Conservation (phyloP, 2,329 filamentous ascomycete genomes). For the Aspergillus cejpii region DNA sequence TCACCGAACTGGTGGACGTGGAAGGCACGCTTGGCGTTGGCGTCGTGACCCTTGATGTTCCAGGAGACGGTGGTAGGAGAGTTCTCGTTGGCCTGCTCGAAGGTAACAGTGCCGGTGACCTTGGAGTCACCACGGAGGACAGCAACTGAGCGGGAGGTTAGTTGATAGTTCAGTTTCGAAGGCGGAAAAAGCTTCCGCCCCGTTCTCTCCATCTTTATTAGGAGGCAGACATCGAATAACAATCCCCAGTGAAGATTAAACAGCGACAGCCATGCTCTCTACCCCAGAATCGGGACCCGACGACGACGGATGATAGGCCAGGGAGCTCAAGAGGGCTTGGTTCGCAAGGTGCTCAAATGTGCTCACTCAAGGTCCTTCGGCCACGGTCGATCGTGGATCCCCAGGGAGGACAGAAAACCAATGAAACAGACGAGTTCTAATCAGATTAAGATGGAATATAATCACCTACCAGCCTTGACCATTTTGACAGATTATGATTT, state of each 20-base stretch:
- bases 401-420: slow-evolving; percentile 9
- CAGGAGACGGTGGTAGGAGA: slow-evolving; percentile 79
- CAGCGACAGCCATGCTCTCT: slow-evolving; percentile 6
- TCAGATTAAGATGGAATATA: slow-evolving; percentile 3
- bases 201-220: too few species aligned
- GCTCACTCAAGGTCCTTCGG: slow-evolving; percentile 36
- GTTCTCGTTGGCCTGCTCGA: slow-evolving; percentile 83
- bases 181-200: too few species aligned
- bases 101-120: slow-evolving; percentile 85
- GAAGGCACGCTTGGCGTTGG: slow-evolving; percentile 95
- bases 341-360: slow-evolving; percentile 41
- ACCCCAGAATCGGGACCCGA: slow-evolving; percentile 5
- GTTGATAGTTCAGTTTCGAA: too few species aligned
- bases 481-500: slow-evolving; percentile 63
- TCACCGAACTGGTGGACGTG: slow-evolving; percentile 99
- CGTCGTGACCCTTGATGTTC: slow-evolving; percentile 85
- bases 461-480: slow-evolving; percentile 88
- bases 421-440: slow-evolving; percentile 17
- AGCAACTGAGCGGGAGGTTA: slow-evolving; percentile 58
- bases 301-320: slow-evolving; percentile 26
- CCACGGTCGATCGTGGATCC: slow-evolving; percentile 26
- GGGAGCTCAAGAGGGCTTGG: slow-evolving; percentile 7
- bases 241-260: slow-evolving; percentile 1
- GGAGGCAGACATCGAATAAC: not conserved
- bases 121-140: slow-evolving; percentile 97